Conservation (phyloP, 176 grass and related monocot genomes). For the Carex littledalei region DNA sequence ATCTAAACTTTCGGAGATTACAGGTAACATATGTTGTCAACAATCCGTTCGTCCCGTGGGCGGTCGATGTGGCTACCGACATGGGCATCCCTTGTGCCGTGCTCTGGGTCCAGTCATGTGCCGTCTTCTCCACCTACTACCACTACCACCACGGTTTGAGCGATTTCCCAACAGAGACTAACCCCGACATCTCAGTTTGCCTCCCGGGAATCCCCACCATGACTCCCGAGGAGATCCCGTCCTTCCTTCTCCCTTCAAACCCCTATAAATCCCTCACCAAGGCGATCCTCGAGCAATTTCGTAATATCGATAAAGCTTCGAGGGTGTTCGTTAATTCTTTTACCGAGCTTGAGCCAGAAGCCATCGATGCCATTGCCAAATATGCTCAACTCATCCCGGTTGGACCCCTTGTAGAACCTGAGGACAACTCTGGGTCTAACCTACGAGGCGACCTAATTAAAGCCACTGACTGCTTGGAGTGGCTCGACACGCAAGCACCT, state of each 20-base stretch:
- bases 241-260: slow-evolving; percentile 60
- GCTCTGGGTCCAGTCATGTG: slow-evolving; percentile 80
- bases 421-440: not conserved
- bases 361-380: slow-evolving; percentile 27
- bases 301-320: slow-evolving; percentile 37
- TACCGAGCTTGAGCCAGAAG: slow-evolving; percentile 46
- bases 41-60: slow-evolving; percentile 75
- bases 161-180: slow-evolving; percentile 41
- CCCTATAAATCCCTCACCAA: slow-evolving; percentile 35
- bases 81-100: slow-evolving; percentile 49
- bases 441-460: slow-evolving; percentile 47
- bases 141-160: slow-evolving; percentile 39
- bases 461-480: slow-evolving; percentile 37
- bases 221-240: slow-evolving; percentile 40
- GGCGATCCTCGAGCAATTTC: slow-evolving; percentile 41
- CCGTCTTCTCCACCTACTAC: slow-evolving; percentile 75
- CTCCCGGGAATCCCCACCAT: slow-evolving; percentile 55
- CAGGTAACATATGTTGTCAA: slow-evolving; percentile 46
- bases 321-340: slow-evolving; percentile 82
- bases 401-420: slow-evolving; percentile 52
- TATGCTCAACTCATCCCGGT: slow-evolving; percentile 38
- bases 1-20: slow-evolving; percentile 5
- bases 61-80: slow-evolving; percentile 36
- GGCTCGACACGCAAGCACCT: slow-evolving; percentile 46
- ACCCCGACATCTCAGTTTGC: slow-evolving; percentile 15